Conservation (phyloP, 345 rosid genomes). For the Brassica rapa region DNA sequence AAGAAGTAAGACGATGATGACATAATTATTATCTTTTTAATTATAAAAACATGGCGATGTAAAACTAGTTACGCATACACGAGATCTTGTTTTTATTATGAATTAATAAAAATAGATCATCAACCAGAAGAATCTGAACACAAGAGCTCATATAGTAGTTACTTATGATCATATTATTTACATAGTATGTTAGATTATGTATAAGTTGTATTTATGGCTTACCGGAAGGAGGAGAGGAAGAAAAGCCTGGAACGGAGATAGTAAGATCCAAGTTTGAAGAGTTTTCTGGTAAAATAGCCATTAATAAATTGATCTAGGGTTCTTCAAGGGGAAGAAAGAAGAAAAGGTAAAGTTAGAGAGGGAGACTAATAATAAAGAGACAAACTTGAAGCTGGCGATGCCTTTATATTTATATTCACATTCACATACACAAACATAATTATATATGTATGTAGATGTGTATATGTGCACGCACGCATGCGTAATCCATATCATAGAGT, state of each 20-base stretch:
- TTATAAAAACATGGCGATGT: neutral
- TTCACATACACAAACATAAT: neutral
- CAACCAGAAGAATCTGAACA: slow-evolving; percentile 8
- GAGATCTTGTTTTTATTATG: slow-evolving; percentile 4
- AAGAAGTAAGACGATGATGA: neutral
- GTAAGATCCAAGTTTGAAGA: slow-evolving; percentile 66
- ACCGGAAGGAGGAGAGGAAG: slow-evolving; percentile 67
- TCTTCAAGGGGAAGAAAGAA: neutral
- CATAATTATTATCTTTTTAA: neutral
- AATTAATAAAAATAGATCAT: neutral
- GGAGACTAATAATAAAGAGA: slow-evolving; percentile 27
- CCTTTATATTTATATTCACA: slow-evolving; percentile 34
- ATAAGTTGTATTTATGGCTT: neutral
- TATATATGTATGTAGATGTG: neutral
- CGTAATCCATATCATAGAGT: slow-evolving; percentile 30
- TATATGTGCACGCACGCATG: slow-evolving; percentile 37
- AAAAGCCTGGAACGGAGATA: slow-evolving; percentile 80
- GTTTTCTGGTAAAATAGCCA: neutral
- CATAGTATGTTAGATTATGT: neutral
- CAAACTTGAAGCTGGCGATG: slow-evolving; percentile 37
- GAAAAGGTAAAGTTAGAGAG: slow-evolving; percentile 44
- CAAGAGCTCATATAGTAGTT: neutral
- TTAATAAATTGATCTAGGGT: neutral
- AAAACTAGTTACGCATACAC: neutral
- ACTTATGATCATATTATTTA: slow-evolving; percentile 5